A percentile compares a stretch with the other conserved stretches of the same genome.
phyloP scores from a whole-genome alignment of 2,329 filamentous ascomycete genomes.

The Cladosporium sp. region DNA sequence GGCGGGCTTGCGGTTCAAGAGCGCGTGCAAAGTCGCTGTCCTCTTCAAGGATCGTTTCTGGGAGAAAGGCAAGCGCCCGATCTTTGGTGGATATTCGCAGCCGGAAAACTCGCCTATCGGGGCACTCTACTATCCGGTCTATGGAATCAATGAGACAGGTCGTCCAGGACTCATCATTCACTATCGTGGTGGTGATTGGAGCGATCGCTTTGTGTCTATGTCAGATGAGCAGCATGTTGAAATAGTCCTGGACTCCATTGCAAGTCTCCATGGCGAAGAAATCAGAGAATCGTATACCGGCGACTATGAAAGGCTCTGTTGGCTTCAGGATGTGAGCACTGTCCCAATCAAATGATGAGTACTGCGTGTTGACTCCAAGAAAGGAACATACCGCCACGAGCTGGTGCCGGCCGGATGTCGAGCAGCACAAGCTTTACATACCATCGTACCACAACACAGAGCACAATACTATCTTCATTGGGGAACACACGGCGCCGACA shows the following conservation, averaged over 20 bases:
- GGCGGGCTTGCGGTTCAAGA: slow-evolving; percentile 41
- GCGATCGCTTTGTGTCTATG: slow-evolving; percentile 27
- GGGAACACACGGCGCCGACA: slow-evolving; percentile 63
- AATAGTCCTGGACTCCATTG: slow-evolving; percentile 56
- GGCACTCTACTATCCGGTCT: slow-evolving; percentile 58
- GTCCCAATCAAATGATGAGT: too few relatives aligned
- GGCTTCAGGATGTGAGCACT: slow-evolving; percentile 12
- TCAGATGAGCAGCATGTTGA: slow-evolving; percentile 55
- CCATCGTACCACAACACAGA: slow-evolving; percentile 65
- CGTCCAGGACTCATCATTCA: slow-evolving; percentile 47
- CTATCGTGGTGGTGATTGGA: slow-evolving; percentile 13
- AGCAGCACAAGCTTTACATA: slow-evolving; percentile 62
- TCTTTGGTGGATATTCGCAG: slow-evolving; percentile 56
- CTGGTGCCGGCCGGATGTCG: slow-evolving; percentile 52
- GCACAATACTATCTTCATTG: slow-evolving; percentile 54
- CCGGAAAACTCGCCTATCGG: slow-evolving; percentile 56
- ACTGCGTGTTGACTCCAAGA: background rate
- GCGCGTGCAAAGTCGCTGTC: slow-evolving; percentile 52
- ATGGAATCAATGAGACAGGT: slow-evolving; percentile 56
- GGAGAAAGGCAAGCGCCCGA: slow-evolving; percentile 47
- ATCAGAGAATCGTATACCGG: slow-evolving; percentile 48
- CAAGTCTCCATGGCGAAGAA: slow-evolving; percentile 55
- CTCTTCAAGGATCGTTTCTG: slow-evolving; percentile 59
- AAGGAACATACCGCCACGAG: slow-evolving; percentile 20
- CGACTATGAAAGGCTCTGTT: slow-evolving; percentile 14